These are phyloP conservation scores for Spinacia oleracea DNA, from an alignment of 179 eudicot species.

Conservation along the genomic window DNA sequence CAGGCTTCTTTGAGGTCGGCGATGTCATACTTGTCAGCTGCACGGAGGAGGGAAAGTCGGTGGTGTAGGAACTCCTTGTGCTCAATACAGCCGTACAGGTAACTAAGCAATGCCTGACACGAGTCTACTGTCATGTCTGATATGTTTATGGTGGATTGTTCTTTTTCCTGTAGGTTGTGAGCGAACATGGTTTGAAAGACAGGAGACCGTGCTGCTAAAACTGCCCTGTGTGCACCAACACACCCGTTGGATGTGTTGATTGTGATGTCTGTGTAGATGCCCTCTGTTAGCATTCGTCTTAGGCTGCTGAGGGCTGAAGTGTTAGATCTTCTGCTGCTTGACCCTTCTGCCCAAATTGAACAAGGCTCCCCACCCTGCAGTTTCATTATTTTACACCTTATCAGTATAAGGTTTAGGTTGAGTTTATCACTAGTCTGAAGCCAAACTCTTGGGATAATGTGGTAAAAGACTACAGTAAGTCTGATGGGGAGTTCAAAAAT, in stretches of 20 bases:
- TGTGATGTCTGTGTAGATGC: constrained; percentile 76
- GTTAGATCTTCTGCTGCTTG: constrained; percentile 41
- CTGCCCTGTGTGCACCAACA: constrained; percentile 79
- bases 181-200: constrained; percentile 84
- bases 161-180: constrained; percentile 75
- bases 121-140: constrained; percentile 75
- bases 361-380: constrained; percentile 61
- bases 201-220: constrained; percentile 76
- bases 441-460: no score
- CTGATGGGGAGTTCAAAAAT: no score
- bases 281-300: constrained; percentile 66
- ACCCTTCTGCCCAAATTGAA: constrained; percentile 72
- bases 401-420: no score
- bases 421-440: no score
- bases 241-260: constrained; percentile 71
- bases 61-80: constrained; percentile 58
- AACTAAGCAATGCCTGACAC: constrained; percentile 65
- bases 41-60: constrained; percentile 64
- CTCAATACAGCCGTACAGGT: constrained; percentile 63
- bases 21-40: constrained; percentile 87
- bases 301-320: constrained; percentile 53
- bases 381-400: neutral
- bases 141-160: constrained; percentile 60
- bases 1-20: constrained; percentile 76
- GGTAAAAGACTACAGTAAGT: no score